Conservation (phyloP, 1,284 basidiomycete genomes). For the Cystobasidium sp. region DNA sequence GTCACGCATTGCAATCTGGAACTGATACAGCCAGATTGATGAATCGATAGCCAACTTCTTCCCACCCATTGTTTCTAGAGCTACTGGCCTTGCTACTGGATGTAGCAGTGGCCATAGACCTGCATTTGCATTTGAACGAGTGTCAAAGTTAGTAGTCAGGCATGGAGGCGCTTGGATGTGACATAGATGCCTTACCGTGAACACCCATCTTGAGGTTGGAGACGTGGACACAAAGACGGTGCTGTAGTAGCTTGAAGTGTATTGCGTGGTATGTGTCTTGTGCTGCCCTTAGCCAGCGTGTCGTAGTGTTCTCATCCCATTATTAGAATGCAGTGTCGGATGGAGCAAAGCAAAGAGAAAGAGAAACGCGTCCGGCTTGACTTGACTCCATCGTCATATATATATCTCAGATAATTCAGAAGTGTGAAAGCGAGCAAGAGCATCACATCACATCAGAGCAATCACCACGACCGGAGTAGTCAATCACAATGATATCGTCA, state of each 20-base stretch:
- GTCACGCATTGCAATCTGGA: constrained; percentile 98
- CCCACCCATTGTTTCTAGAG: constrained; percentile 87
- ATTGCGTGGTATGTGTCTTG: not conserved
- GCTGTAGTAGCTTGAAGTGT: not conserved
- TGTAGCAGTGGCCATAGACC: constrained; percentile 89
- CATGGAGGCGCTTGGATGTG: not conserved
- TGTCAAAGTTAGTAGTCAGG: not conserved
- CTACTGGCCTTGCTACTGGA: constrained; percentile 79
- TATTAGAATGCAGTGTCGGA: not conserved
- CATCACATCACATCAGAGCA: not conserved
- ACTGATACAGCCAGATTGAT: constrained; percentile 99
- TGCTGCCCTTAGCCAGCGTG: not conserved
- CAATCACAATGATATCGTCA: constrained; percentile 33
- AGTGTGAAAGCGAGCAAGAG: not conserved
- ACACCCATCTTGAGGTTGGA: constrained; percentile 32
- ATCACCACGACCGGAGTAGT: not conserved
- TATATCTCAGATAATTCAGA: not conserved
- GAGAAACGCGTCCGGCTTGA: constrained; percentile 2
- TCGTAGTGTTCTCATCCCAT: not conserved
- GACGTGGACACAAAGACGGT: no score
- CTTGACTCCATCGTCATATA: not conserved
- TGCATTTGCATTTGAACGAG: constrained; percentile 36
- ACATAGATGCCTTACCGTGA: constrained; percentile 21
- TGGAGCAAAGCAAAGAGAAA: not conserved
- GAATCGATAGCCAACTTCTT: constrained; percentile 95